Base-by-base conservation (phyloP, 2,329 filamentous ascomycete genomes). In the Colletotrichum zoysiae region DNA sequence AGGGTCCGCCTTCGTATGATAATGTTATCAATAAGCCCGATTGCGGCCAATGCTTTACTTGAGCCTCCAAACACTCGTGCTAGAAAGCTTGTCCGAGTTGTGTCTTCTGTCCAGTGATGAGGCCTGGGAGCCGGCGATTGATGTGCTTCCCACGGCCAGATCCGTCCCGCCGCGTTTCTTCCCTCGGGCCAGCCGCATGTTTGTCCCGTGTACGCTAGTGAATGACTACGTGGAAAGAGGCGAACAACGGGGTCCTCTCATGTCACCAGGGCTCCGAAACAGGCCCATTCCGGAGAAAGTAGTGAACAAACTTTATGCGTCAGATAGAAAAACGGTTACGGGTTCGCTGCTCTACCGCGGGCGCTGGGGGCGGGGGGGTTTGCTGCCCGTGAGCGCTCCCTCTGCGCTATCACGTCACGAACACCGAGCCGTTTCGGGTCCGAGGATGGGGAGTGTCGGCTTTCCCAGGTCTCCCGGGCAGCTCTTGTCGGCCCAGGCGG, bases 11-110 rank as follows among this genome's bases (percentile, higher is more conserved):
- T 70, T 33, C 35, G 53, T 53, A 60, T 26, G 67, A 70, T 70
- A 65, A 65, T 59, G 53, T 70, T 65, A 65, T 35, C 23, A 53
- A 26, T 18, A 51, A 30, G 55, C 61, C 67, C 61, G 23, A 26
- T 53, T 56, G 48, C 18, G 61, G 61, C 61, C 33, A 40, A 20
- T 12, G 14, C 16, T 6, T 51, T 30, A 62, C 14, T n/a, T n/a
- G 38, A 53, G 53, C 20, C 5, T 16, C n/a, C 33, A 23, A n/a
- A 40, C 40, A 12, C 11, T 5, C 11, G 53, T 23, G 5, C 18
- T 14, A 20, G 14, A 33, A 18, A 9, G 26, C 26, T 33, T 8
- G 14, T 20, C 16, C 16, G 50, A 9, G 1, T 23, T 20, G 50
- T 30, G 16, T 33, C 26, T 20, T 11, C 33, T n/a, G 35, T 23